phyloP scores from a whole-genome alignment of 192 early-diverging fungal species.

The Linnemannia hyalina region DNA sequence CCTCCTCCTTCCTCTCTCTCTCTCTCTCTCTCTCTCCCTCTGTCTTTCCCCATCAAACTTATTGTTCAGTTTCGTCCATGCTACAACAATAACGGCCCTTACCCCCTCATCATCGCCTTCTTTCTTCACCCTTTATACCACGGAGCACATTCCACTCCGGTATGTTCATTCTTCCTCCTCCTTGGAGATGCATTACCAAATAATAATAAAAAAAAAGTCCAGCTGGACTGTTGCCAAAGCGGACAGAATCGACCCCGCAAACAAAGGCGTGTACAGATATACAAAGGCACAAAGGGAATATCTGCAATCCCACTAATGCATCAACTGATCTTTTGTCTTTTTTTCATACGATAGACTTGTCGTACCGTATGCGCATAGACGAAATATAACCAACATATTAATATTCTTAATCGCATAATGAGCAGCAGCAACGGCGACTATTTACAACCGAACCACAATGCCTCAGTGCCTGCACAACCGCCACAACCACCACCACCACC shows the following conservation, averaged over 20 bases:
- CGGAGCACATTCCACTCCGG: background rate
- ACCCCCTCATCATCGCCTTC: background rate
- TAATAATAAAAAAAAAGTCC: background rate
- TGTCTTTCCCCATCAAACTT: background rate
- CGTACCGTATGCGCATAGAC: background rate
- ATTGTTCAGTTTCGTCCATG: background rate
- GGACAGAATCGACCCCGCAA: background rate
- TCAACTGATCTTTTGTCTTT: background rate
- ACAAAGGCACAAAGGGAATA: background rate
- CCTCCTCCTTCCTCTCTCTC: background rate
- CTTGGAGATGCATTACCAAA: background rate
- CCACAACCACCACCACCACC: background rate
- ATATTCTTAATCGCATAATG: background rate
- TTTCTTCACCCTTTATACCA: background rate
- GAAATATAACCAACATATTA: background rate
- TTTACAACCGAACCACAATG: background rate
- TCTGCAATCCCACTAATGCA: background rate
- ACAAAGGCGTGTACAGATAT: background rate
- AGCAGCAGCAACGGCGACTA: conserved; percentile 7
- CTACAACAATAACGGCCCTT: background rate
- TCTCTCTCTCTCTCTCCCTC: background rate
- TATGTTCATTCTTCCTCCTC: background rate
- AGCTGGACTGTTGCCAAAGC: background rate
- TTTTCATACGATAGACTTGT: background rate
- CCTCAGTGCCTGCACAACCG: conserved; percentile 9